Base-by-base conservation (phyloP, 176 grass and related monocot genomes). In the Aechmea fasciata region DNA sequence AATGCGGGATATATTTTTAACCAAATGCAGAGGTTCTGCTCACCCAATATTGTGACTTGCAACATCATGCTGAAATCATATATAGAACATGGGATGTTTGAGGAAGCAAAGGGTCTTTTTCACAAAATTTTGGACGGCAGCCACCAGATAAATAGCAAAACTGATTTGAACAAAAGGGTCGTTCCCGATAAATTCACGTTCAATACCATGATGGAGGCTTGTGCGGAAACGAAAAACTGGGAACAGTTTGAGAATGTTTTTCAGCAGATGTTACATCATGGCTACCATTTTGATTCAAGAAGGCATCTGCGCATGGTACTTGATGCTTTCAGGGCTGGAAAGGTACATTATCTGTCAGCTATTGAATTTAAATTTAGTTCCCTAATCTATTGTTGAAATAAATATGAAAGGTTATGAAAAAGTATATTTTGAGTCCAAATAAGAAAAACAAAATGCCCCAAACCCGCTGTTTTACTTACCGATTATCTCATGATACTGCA, bases 51-150 rank as follows among this genome's bases (percentile, higher is more conserved):
- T n/a, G 71, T 91, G 28, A 91, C 88, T 65, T 96, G 75, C 73
- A 91, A 91, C 75, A 88, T 96, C 70, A 88, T 96, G 88, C 53
- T 96, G 50, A 96, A 96, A 84, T 86, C 79, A 69, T 97, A 90
- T 59, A 51, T 85, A 51, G 26, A 87, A 51, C 73, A 85, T 75
- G 87, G 75, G 74, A 90, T 83, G 79, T 89, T 90, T 80, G 81
- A 85, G 64, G 89, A 92, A 26, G 88, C 86, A 13, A 92, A 85
- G 65, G 68, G 54, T 83, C 77, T 92, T 47, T 75, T 97, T 80
- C 61, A 75, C 29, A 82, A 87, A 67, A 90, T 92, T 74, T 73
- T 87, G 64, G 74, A 83, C n/a, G 69, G 84, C 64, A 83, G 72
- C 65, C 65, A 61, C 48, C 65, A 59, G 11, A 81, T 87, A 73